phyloP scores from a whole-genome alignment of 768 basidiomycete species.

The Udeniomyces megalosporus region DNA sequence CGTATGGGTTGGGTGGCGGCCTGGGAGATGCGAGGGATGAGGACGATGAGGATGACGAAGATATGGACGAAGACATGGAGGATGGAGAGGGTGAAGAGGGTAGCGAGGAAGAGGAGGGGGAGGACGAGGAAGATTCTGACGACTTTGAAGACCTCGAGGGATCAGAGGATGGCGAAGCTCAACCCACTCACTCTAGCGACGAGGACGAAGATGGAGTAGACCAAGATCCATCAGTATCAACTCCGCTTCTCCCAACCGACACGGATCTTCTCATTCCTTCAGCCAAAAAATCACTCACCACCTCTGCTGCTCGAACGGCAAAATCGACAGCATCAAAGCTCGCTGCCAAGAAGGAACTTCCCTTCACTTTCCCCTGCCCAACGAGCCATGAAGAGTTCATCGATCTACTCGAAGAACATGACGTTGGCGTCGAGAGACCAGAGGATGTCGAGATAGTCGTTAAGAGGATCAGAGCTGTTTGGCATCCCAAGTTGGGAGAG shows the following conservation, averaged over 20 bases:
- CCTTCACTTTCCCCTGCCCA: conserved; percentile 86
- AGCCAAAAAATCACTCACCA: conserved; percentile 13
- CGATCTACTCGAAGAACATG: conserved; percentile 54
- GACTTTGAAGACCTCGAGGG: conserved; percentile 31
- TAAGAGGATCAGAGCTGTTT: conserved; percentile 73
- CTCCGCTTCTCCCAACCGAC: neutral
- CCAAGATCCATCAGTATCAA: neutral
- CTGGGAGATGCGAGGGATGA: conserved; percentile 24
- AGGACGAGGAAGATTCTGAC: conserved; percentile 29
- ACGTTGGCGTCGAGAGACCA: conserved; percentile 31
- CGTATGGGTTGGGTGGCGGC: conserved; percentile 16
- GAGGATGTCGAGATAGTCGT: conserved; percentile 61
- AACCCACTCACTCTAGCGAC: conserved; percentile 13
- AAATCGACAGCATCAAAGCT: conserved; percentile 19
- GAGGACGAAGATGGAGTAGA: conserved; percentile 25
- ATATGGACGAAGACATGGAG: conserved; percentile 17
- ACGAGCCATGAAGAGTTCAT: conserved; percentile 72
- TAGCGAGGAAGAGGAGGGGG: conserved; percentile 17
- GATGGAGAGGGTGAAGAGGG: conserved; percentile 13
- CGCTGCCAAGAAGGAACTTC: conserved; percentile 43
- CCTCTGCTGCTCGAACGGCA: conserved; percentile 15
- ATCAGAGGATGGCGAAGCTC: conserved; percentile 21
- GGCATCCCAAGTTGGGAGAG: conserved; percentile 79
- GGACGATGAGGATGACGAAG: conserved; percentile 21
- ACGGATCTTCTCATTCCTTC: conserved; percentile 9